These are phyloP conservation scores for Picochlorum sp. DNA, from an alignment of 139 green algal species.

Conservation along the genomic window DNA sequence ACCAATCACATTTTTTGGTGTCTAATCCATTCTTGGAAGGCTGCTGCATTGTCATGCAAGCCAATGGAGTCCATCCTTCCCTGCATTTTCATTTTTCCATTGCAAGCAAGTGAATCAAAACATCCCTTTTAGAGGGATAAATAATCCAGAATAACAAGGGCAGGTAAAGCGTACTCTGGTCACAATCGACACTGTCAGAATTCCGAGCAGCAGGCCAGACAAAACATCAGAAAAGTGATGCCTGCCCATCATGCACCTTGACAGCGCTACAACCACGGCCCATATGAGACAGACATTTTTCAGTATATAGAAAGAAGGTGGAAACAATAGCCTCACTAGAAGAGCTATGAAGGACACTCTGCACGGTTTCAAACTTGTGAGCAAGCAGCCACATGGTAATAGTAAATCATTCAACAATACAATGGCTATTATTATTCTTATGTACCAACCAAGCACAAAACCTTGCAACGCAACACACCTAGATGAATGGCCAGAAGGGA, in stretches of 20 bases:
- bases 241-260: slow-evolving; percentile 38
- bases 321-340: slow-evolving; percentile 13
- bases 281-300: slow-evolving; percentile 6
- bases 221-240: slow-evolving; percentile 48
- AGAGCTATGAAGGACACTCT: slow-evolving; percentile 38
- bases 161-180: too few species aligned
- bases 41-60: too few species aligned
- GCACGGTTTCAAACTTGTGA: slow-evolving; percentile 5
- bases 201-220: slow-evolving; percentile 28
- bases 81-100: too few species aligned
- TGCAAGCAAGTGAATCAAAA: too few species aligned
- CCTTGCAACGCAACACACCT: too few species aligned
- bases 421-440: background rate
- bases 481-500: slow-evolving; percentile 45
- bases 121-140: too few species aligned
- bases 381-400: background rate
- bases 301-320: too few species aligned
- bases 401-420: background rate
- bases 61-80: too few species aligned
- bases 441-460: background rate
- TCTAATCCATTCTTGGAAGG: too few species aligned
- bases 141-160: too few species aligned
- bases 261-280: slow-evolving; percentile 26
- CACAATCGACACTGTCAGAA: slow-evolving; percentile 23
- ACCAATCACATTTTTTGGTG: too few species aligned